Evolutionary conservation across 1,139 yeast genomes (phyloP), one percentile per base, ranked within the genome.

Genomic region (Candida frijolesensis): DNA sequence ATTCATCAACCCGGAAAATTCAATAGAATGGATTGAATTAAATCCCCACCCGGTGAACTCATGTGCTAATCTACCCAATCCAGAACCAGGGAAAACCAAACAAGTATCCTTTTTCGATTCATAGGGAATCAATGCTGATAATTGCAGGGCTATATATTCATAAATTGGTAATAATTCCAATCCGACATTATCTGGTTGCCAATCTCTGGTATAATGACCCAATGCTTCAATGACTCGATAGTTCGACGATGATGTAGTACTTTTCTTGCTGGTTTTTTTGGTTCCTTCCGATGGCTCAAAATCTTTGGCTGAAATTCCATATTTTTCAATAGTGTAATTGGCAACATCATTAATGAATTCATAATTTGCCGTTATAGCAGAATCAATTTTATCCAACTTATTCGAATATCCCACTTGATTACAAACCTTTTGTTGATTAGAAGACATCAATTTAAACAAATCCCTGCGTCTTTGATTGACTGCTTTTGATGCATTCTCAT

Each of bases 61-160:
- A 61, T 84, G 85, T 1, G 95, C 84, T 1, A 87, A 69, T 57
- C 88, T 72, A 0, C 96, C 95, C 41, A 86, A 70, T 0, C 96
- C 96, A 1, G 91, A 80, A 0, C 96, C 96, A 0, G 96, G 96
- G 2, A 87, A 78, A 4, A 89, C 64, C 0, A 87, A 74, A 18
- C 79, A 63, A 0, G 88, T 80, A 7, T 69, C 65, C 1, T 55
- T 49, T 43, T 63, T 59, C 18, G 66, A 65, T 0, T 54, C 50
- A 1, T 51, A 56, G 1, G 74, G 68, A 12, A 72, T 61, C 1
- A 71, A 52, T 7, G 57, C 46, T 2, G 68, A 56, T 27, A 80
- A 57, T 35, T 71, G 71, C 0, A 58, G 44, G 10, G 50, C 59
- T 15, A 89, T 71, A 56, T 82, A 89, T 1, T 71, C 61, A 43